Percentiles rank a stretch among this genome's conserved stretches.
phyloP scores from a whole-genome alignment of 2,329 filamentous ascomycete genomes.

The Neonectria magnoliae region DNA sequence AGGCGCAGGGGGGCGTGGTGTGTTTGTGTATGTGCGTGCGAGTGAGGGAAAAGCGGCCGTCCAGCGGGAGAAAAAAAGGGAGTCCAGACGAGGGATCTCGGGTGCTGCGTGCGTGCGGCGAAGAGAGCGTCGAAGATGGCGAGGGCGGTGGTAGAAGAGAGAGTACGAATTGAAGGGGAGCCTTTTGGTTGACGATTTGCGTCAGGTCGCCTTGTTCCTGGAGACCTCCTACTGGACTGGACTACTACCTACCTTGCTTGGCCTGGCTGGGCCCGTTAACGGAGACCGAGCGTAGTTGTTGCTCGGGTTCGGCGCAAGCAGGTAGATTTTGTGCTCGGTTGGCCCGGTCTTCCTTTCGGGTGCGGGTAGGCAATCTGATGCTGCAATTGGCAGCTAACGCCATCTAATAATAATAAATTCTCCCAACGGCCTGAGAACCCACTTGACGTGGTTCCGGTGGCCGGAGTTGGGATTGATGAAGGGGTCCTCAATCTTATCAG shows the following conservation, averaged over 20 bases:
- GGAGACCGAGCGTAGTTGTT: conserved; percentile 24
- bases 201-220: conserved; percentile 16
- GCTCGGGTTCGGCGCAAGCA: conserved; percentile 33
- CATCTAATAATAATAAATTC: conserved; percentile 17
- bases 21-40: neutral
- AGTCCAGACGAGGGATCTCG: neutral
- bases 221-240: neutral
- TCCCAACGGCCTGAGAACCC: conserved; percentile 27
- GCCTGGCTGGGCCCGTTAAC: conserved; percentile 36
- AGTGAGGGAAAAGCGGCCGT: conserved; percentile 13
- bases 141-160: neutral
- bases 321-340: conserved; percentile 33
- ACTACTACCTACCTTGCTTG: neutral
- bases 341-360: conserved; percentile 11
- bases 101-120: neutral
- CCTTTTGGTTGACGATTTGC: conserved; percentile 23
- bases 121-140: neutral
- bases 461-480: conserved; percentile 27
- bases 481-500: neutral
- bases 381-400: conserved; percentile 34
- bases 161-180: conserved; percentile 6
- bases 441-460: conserved; percentile 35
- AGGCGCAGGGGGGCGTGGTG: conserved; percentile 12
- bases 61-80: neutral
- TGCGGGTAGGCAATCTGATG: conserved; percentile 21